These are phyloP conservation scores for Xylariaceae sp. DNA, from an alignment of 2,329 filamentous ascomycete species.

Conservation along the genomic window DNA sequence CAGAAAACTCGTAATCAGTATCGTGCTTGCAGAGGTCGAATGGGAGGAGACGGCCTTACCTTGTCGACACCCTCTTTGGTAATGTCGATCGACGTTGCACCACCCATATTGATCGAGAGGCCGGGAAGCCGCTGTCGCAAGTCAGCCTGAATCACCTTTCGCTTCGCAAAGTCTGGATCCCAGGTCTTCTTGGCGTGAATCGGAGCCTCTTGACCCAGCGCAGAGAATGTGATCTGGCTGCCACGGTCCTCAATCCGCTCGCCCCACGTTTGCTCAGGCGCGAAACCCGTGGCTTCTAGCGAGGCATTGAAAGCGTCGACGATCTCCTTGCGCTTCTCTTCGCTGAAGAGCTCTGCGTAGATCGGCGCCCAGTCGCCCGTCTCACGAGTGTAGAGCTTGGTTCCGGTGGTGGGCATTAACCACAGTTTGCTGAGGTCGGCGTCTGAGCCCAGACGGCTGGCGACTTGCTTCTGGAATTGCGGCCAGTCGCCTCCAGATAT, in stretches of 20 bases:
- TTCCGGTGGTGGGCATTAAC: conserved; percentile 42
- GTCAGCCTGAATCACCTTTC: conserved; percentile 38
- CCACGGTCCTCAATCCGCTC: conserved; percentile 40
- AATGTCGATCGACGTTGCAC: conserved; percentile 40
- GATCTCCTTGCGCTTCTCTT: conserved; percentile 30
- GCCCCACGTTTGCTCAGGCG: conserved; percentile 38
- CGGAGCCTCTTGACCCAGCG: conserved; percentile 39
- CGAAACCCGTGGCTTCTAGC: conserved; percentile 36
- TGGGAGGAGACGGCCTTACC: too few relatives aligned
- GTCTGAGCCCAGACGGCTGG: conserved; percentile 33
- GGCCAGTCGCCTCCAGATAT: conserved; percentile 43
- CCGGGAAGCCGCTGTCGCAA: conserved; percentile 33
- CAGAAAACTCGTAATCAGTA: too few relatives aligned
- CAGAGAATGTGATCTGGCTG: conserved; percentile 42
- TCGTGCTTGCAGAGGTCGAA: too few relatives aligned
- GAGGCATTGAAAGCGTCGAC: conserved; percentile 34
- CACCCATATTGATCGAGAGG: conserved; percentile 41
- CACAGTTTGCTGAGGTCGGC: conserved; percentile 37
- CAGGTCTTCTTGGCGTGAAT: conserved; percentile 35
- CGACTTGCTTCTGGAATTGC: conserved; percentile 41
- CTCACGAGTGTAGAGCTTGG: conserved; percentile 38
- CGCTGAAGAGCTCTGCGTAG: conserved; percentile 39
- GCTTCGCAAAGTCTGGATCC: conserved; percentile 40
- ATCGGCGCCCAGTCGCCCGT: conserved; percentile 30
- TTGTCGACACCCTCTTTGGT: conserved; percentile 39